A percentile compares a stretch with the other conserved stretches of the same genome.
Evolutionary conservation across 768 basidiomycete species (phyloP).

Genomic region (Mycena floridula): DNA sequence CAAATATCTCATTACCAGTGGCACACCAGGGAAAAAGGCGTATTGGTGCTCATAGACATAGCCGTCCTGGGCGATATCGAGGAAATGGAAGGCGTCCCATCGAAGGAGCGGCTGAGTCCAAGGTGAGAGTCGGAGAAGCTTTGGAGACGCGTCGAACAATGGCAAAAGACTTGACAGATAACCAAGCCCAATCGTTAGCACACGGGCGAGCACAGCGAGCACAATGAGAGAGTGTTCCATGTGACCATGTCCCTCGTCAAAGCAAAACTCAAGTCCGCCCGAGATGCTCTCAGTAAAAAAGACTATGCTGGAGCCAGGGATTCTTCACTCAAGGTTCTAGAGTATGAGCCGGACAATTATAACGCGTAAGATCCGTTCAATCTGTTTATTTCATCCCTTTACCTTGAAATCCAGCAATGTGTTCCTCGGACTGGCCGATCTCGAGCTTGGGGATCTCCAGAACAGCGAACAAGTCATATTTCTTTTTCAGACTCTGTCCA

Average conservation of each 20-base stretch:
- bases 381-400: not conserved
- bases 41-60: slow-evolving; percentile 73
- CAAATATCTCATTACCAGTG: slow-evolving; percentile 41
- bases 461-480: slow-evolving; percentile 79
- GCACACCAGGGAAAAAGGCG: slow-evolving; percentile 79
- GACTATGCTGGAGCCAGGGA: slow-evolving; percentile 65
- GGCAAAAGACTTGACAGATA: no score
- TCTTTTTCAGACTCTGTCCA: not conserved
- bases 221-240: no score
- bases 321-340: slow-evolving; percentile 58
- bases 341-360: slow-evolving; percentile 79
- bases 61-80: slow-evolving; percentile 52
- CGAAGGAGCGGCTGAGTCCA: slow-evolving; percentile 40
- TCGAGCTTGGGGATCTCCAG: slow-evolving; percentile 66
- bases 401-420: slow-evolving; percentile 52
- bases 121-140: slow-evolving; percentile 1
- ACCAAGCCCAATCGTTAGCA: no score
- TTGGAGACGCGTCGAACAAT: slow-evolving; percentile 14
- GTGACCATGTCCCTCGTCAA: slow-evolving; percentile 62
- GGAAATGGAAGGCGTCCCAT: slow-evolving; percentile 89
- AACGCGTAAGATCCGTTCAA: slow-evolving; percentile 61
- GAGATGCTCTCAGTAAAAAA: slow-evolving; percentile 71
- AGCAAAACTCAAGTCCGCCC: slow-evolving; percentile 70
- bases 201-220: no score
- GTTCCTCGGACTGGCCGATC: slow-evolving; percentile 73